Evolutionary conservation across 2,329 filamentous ascomycete species (phyloP), one percentile per base, ranked within the genome.

Genomic region (Neonectria magnoliae): DNA sequence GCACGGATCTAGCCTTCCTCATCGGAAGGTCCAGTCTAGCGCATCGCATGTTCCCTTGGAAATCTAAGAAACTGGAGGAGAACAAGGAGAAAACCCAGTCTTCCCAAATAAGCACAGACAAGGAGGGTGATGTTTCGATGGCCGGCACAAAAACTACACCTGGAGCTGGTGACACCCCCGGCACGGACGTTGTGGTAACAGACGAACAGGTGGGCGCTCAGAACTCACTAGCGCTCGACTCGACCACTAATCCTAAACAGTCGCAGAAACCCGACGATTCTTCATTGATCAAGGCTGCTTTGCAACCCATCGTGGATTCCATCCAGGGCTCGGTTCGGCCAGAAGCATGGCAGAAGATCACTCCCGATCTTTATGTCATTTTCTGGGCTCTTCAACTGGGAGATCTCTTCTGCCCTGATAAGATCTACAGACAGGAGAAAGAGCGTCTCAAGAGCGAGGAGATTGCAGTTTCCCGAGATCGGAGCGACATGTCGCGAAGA

Each of bases 321-420:
- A 85, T 97, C 18, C 86, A 87, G 64, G 81, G 82, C 6, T 81
- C 87, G 0, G 77, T 93, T 11, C 87, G 91, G 1, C 79, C 86
- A 2, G 85, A 88, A 8, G 86, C 89, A 5, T 93, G 91, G 84
- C 82, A 87, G 11, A 88, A 87, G 54, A 86, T 98, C 56, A 94
- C 89, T 47, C 85, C 93, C 1, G 89, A 92, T 31, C 95, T 98
- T 76, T 98, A 93, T 74, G 88, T 92, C 47, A 92, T 92, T 0
- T 99, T 99, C 80, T 99, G 96, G 96, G 91, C 94, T 55, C 84
- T 98, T 13, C 90, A 93, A 29, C 86, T 97, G 3, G 90, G 92
- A 50, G 95, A 99, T 76, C 83, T 98, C 62, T 87, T 88, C 61
- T 89, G 94, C 68, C 92, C 93, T 1, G 88, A 88, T 66, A 86